A percentile compares a stretch with the other conserved stretches of the same genome.
Evolutionary conservation across 1,139 yeast genomes (phyloP).

Genomic region (Fermentozyma sake): DNA sequence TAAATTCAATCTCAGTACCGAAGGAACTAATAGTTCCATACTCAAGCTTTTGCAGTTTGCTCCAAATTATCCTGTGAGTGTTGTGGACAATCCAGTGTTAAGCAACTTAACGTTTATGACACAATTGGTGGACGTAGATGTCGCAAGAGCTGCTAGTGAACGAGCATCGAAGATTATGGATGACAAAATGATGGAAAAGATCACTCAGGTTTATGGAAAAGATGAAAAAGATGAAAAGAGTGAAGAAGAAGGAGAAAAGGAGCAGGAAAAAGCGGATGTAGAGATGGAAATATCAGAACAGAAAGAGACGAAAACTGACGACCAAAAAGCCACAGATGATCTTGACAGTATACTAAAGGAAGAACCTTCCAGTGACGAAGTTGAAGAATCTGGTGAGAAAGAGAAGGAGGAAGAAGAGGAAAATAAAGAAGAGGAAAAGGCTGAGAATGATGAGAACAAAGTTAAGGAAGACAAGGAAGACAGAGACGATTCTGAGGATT

Average conservation of each 20-base stretch:
- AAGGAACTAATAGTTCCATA: conserved; percentile 30
- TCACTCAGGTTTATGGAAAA: conserved; percentile 22
- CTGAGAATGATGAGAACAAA: conserved; percentile 2
- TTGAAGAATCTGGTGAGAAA: background rate
- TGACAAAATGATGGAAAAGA: conserved; percentile 38
- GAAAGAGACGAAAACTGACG: conserved; percentile 3
- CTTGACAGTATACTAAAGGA: too few species aligned
- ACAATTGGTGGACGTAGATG: conserved; percentile 80
- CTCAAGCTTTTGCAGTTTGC: conserved; percentile 68
- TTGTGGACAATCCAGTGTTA: conserved; percentile 88
- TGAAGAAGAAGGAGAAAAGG: conserved; percentile 5
- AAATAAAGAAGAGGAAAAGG: conserved; percentile 3
- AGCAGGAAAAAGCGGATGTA: conserved; percentile 8
- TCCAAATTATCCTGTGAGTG: conserved; percentile 76
- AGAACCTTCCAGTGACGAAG: conserved; percentile 1
- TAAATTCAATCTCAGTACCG: conserved; percentile 35
- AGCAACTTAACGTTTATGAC: conserved; percentile 86
- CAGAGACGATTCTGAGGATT: too few species aligned
- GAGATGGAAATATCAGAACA: conserved; percentile 5
- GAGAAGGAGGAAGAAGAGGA: conserved; percentile 4
- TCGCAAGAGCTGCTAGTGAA: conserved; percentile 76
- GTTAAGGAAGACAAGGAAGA: background rate
- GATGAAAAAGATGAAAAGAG: conserved; percentile 7
- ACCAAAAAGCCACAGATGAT: conserved; percentile 3
- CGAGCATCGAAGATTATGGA: conserved; percentile 60